phyloP scores from a whole-genome alignment of 768 basidiomycete species.

The Lactarius indigo region DNA sequence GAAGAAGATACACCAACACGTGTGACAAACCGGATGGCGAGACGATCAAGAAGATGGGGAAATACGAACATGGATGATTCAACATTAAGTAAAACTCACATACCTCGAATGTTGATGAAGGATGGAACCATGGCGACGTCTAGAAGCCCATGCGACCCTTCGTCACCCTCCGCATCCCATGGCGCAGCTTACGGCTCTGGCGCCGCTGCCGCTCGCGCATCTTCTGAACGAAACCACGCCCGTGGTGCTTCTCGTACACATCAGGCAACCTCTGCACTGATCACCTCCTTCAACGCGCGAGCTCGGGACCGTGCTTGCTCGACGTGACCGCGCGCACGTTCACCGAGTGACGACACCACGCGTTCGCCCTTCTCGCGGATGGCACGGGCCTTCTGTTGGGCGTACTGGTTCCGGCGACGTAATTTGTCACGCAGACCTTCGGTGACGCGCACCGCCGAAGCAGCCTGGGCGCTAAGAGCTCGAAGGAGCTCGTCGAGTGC shows the following conservation, averaged over 20 bases:
- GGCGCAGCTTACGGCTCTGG: slow-evolving; percentile 21
- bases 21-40: slow-evolving; percentile 6
- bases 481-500: slow-evolving; percentile 56
- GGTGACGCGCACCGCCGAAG: slow-evolving; percentile 16
- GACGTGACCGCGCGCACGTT: slow-evolving; percentile 28
- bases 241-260: slow-evolving; percentile 13
- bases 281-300: slow-evolving; percentile 27
- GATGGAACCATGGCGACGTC: not conserved
- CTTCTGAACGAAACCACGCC: slow-evolving; percentile 10
- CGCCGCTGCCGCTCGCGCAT: slow-evolving; percentile 21
- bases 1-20: slow-evolving; percentile 5
- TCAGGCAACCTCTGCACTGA: slow-evolving; percentile 12
- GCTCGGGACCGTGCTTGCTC: slow-evolving; percentile 31
- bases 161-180: slow-evolving; percentile 5
- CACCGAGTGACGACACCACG: slow-evolving; percentile 28
- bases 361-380: slow-evolving; percentile 31
- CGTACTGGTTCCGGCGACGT: slow-evolving; percentile 30
- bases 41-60: not conserved
- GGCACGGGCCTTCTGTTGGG: slow-evolving; percentile 30
- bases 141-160: slow-evolving; percentile 19
- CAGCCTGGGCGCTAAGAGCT: slow-evolving; percentile 24
- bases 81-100: slow-evolving; percentile 18
- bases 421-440: slow-evolving; percentile 27
- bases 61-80: not conserved
- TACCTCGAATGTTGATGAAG: slow-evolving; percentile 9